Evolutionary conservation across 225 moss, liverwort and hornwort species (phyloP), one percentile per base, ranked within the genome.

Genomic region (Straminergon stramineum): DNA sequence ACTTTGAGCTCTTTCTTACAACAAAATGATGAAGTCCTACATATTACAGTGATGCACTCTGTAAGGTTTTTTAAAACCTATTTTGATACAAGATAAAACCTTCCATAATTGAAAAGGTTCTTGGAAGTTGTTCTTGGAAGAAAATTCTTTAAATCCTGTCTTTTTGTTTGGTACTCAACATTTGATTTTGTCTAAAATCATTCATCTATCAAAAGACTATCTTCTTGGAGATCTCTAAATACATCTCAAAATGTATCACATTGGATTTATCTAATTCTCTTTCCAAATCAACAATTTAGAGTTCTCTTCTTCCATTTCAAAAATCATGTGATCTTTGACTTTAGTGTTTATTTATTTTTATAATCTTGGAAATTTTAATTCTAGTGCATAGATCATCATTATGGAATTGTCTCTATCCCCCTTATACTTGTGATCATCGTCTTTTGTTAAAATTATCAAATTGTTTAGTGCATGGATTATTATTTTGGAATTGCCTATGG

Each of bases 41-140:
- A 20, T 32, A 32, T 51, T 75, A 20, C 20, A 31, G 7, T 75
- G 4, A 12, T 51, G 1, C 1, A 2, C 11, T 48, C 1, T 2
- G 0, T 11, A 11, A 75, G 31, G 2, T 18, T 30, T 17, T 4
- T 75, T 4, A 17, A 18, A 48, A 48, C 0, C 10, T 74, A 74
- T 45, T 45, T 43, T 43, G 3, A 73, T 74, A 28, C 0, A 10
- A 30, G 28, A 17, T 45, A 74, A 30, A 74, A 74, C 17, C 45
- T 43, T 43, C 8, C 2, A 28, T 11, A 74, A 45, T 6, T 45
- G 45, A 45, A 43, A 28, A 43, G 2, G 3, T 45, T 17, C 10
- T 2, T 0, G 3, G 3, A 73, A 43, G 27, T 3, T 5, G 9
- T 17, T 43, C 0, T 30, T 30, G 3, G 17, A 30, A 30, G 74